Evolutionary conservation across 2,329 filamentous ascomycete species (phyloP).

Genomic region (Fusarium sp.): DNA sequence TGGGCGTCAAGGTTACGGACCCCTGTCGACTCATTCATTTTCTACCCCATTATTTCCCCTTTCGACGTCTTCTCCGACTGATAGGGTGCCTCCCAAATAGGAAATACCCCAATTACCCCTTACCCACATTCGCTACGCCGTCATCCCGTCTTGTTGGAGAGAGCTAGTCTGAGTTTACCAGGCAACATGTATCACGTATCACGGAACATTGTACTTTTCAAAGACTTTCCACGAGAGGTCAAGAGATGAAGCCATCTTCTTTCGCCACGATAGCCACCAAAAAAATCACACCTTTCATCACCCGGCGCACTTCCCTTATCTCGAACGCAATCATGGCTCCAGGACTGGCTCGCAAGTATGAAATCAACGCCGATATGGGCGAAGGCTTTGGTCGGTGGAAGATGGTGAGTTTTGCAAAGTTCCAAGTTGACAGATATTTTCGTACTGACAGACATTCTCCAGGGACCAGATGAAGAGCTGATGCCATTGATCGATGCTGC

Average conservation of each 20-base stretch:
- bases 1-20: neutral
- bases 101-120: neutral
- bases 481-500: conserved; percentile 72
- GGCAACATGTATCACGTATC: neutral
- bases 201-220: neutral
- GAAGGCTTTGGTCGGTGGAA: conserved; percentile 17
- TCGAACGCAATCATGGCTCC: neutral
- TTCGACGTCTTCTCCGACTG: neutral
- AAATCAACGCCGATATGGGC: conserved; percentile 21
- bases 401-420: neutral
- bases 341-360: conserved; percentile 10
- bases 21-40: neutral
- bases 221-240: neutral
- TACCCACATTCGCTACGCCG: neutral
- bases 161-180: neutral
- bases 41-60: neutral
- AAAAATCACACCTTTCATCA: neutral
- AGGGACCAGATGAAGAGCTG: conserved; percentile 66
- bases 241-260: neutral
- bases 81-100: neutral
- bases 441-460: neutral
- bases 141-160: conserved; percentile 52
- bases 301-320: neutral
- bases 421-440: no score
- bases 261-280: neutral